Evolutionary conservation across 495 filamentous ascomycete genomes (phyloP).

Genomic region (Aspergillus heteromorphus): DNA sequence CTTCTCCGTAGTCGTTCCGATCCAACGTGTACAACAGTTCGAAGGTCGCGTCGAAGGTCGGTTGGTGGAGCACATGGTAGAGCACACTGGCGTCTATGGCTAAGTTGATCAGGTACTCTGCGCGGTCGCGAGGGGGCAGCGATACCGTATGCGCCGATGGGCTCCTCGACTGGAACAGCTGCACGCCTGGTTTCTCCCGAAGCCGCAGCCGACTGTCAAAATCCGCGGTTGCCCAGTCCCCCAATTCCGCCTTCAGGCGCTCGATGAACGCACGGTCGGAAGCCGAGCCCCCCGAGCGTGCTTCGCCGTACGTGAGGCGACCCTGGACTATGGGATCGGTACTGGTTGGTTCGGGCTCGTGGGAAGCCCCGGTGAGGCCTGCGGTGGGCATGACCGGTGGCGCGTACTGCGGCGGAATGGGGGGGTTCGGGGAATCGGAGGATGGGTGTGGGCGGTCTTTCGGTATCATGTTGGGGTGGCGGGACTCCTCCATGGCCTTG

Average conservation of each 20-base stretch:
- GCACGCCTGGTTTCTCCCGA: background rate
- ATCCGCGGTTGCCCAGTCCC: constrained; percentile 4
- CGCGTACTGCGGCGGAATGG: background rate
- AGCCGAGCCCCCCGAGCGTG: constrained; percentile 1
- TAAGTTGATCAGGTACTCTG: background rate
- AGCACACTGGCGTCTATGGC: constrained; percentile 7
- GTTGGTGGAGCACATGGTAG: constrained; percentile 6
- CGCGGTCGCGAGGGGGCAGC: constrained; percentile 2
- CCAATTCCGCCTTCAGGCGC: constrained; percentile 8
- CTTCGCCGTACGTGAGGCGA: background rate
- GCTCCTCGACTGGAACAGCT: background rate
- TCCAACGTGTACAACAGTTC: constrained; percentile 6
- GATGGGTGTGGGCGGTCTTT: background rate
- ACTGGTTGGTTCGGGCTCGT: background rate
- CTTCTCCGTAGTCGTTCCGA: constrained; percentile 2
- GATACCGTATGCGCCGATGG: background rate
- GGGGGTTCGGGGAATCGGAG: background rate
- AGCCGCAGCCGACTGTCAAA: constrained; percentile 5
- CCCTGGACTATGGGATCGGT: background rate
- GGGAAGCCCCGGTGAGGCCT: no score
- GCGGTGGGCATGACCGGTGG: background rate
- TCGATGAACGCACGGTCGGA: constrained; percentile 7
- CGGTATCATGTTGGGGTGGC: background rate
- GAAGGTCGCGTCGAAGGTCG: constrained; percentile 5
- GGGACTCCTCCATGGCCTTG: constrained; percentile 9